Conservation (phyloP, 768 basidiomycete genomes). For the Lactarius sanguifluus region DNA sequence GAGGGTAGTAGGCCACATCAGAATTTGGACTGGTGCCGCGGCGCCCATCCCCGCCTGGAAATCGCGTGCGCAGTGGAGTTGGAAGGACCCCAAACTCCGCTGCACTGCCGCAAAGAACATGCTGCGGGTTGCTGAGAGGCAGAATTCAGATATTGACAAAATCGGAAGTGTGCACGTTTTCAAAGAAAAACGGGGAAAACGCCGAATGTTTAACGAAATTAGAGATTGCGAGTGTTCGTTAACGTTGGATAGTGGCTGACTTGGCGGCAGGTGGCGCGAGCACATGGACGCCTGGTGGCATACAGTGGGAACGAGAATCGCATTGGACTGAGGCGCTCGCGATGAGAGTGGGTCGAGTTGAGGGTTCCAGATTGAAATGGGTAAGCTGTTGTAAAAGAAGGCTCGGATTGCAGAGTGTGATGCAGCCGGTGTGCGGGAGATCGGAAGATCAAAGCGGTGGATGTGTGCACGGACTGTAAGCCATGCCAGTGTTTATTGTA, state of each 20-base stretch:
- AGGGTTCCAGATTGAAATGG: slow-evolving; percentile 14
- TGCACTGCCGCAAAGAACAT: slow-evolving; percentile 19
- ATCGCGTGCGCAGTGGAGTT: slow-evolving; percentile 18
- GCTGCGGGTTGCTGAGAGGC: slow-evolving; percentile 12
- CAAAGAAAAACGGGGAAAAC: slow-evolving; percentile 1
- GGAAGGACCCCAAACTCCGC: slow-evolving; percentile 29
- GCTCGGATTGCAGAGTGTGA: slow-evolving; percentile 1
- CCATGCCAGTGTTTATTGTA: neutral
- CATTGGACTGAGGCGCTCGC: slow-evolving; percentile 16
- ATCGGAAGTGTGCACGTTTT: slow-evolving; percentile 9
- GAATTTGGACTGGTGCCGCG: slow-evolving; percentile 25
- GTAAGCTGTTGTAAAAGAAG: slow-evolving; percentile 17
- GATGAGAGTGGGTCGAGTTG: slow-evolving; percentile 2
- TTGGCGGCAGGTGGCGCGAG: slow-evolving; percentile 24
- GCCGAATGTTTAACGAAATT: slow-evolving; percentile 18
- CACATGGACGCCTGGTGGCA: slow-evolving; percentile 29
- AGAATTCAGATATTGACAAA: slow-evolving; percentile 3
- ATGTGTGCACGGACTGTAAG: slow-evolving; percentile 14
- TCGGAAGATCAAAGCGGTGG: slow-evolving; percentile 19
- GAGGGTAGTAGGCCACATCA: slow-evolving; percentile 22
- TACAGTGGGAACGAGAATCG: slow-evolving; percentile 28
- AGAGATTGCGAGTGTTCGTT: slow-evolving; percentile 7
- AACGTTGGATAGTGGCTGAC: slow-evolving; percentile 19
- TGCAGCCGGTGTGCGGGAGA: slow-evolving; percentile 24
- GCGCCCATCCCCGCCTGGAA: slow-evolving; percentile 26